Evolutionary conservation across 1,284 basidiomycete genomes (phyloP).

Genomic region (Naganishia liquefaciens): DNA sequence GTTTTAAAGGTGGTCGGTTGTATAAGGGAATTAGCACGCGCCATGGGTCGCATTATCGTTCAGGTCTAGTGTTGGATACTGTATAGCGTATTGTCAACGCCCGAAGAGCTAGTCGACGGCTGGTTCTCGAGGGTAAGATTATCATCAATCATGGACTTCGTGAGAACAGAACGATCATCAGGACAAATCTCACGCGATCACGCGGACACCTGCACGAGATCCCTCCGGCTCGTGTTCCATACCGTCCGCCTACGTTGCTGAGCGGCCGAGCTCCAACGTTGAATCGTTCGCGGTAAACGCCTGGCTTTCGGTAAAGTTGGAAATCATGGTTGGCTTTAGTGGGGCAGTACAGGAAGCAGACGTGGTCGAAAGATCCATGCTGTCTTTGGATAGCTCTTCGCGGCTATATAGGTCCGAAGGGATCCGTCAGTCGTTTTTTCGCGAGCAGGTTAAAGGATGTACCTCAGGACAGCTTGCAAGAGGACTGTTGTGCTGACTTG

Average conservation of each 20-base stretch:
- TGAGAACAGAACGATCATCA: no score
- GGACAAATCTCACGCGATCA: no score
- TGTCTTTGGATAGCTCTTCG: constrained; percentile 1
- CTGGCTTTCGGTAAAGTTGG: constrained; percentile 11
- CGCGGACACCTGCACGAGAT: no score
- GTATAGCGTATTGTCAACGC: no score
- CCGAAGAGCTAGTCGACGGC: no score
- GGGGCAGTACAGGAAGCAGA: neutral
- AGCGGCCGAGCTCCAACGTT: neutral
- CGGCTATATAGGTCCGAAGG: neutral
- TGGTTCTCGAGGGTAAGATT: no score
- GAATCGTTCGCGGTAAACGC: neutral
- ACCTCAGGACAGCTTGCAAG: constrained; percentile 15
- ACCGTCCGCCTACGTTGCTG: no score
- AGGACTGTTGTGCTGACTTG: constrained; percentile 5
- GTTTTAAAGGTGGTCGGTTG: neutral
- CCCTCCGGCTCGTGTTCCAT: no score
- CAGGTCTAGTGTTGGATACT: no score
- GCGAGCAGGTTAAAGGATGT: neutral
- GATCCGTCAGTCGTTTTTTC: neutral
- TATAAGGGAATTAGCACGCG: constrained; percentile 6
- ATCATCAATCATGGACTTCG: no score
- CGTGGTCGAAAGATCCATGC: neutral
- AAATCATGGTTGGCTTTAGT: neutral
- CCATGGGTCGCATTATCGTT: no score